phyloP scores from a whole-genome alignment of 805 yeast species.

The Babjeviella inositovora region DNA sequence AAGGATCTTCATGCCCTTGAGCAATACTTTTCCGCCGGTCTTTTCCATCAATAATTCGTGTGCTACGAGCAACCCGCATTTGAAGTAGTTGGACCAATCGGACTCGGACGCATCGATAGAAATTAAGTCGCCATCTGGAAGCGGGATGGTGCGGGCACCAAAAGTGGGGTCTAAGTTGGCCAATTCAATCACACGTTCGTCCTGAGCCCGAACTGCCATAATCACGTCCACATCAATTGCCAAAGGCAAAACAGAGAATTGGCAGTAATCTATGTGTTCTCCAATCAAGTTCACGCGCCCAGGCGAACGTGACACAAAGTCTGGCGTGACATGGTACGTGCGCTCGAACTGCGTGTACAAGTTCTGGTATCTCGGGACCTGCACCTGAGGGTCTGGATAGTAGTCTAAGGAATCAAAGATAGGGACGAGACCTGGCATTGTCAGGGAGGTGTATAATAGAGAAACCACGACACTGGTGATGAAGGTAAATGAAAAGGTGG shows the following conservation, averaged over 20 bases:
- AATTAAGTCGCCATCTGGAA: constrained; percentile 23
- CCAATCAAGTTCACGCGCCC: constrained; percentile 66
- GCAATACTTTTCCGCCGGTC: too few species aligned
- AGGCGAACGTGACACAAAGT: constrained; percentile 47
- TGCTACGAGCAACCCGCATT: constrained; percentile 49
- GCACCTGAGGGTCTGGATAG: constrained; percentile 13
- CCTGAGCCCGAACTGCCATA: constrained; percentile 24
- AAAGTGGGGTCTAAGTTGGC: constrained; percentile 17
- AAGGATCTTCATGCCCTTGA: constrained; percentile 32
- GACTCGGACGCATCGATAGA: constrained; percentile 30
- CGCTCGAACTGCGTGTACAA: constrained; percentile 5
- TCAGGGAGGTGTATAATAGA: too few species aligned
- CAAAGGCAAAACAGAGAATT: constrained; percentile 57
- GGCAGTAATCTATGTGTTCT: constrained; percentile 58
- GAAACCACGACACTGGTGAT: too few species aligned
- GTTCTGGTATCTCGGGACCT: constrained; percentile 10
- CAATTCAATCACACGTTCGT: constrained; percentile 7
- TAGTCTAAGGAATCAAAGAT: constrained; percentile 14
- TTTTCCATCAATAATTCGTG: constrained; percentile 22
- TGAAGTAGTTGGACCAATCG: constrained; percentile 57
- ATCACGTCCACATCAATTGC: constrained; percentile 52
- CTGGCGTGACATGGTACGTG: constrained; percentile 18
- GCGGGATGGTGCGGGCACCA: constrained; percentile 13
- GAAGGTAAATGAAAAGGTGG: too few species aligned
- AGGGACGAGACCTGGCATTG: too few species aligned